Base-by-base conservation (phyloP, 2,329 filamentous ascomycete species). In the Curvularia sp. region DNA sequence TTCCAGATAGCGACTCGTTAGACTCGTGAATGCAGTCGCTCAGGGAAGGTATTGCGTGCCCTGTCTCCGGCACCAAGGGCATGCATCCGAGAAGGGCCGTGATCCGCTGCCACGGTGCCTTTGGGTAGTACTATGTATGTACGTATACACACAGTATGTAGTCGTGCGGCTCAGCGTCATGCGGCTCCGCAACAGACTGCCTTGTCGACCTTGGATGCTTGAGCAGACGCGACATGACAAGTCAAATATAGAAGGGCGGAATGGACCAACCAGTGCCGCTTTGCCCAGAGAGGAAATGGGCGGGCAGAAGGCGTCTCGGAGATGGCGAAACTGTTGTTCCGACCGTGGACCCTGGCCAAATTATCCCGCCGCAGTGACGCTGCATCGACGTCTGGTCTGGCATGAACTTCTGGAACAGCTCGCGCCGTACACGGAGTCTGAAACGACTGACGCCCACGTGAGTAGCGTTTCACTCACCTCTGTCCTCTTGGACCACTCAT, bases 391-490 rank as follows among this genome's bases (percentile, higher is more conserved):
- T 49, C 48, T 34, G 41, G 28, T 41, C 53, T 58, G 55, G 49
- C 55, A 19, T 49, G 45, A 34, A 38, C 43, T 49, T 54, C 41
- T 65, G 61, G 55, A 62, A 66, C 61, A 27, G 49, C 27, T 21
- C 49, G 50, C 32, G 49, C 52, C 55, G 55, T 53, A 32, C n/a
- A 55, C 51, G 21, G 34, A 49, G 41, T 41, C 52, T 55, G 52
- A 57, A 53, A 46, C 58, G 39, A 50, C 53, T 42, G 36, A n/a
- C 47, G 51, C 47, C 49, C 61, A 66, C 58, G 53, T 64, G 56
- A 59, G 61, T 21, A 55, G 53, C 30, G 32, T 49, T 55, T 58
- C 46, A 51, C 53, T 51, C 47, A 49, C 57, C 55, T 43, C 19
- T 13, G 34, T 41, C 27, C 27, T 28, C 34, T 36, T 32, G 30